Base-by-base conservation (phyloP, 495 filamentous ascomycete species). In the Talaromyces nanjingensis region DNA sequence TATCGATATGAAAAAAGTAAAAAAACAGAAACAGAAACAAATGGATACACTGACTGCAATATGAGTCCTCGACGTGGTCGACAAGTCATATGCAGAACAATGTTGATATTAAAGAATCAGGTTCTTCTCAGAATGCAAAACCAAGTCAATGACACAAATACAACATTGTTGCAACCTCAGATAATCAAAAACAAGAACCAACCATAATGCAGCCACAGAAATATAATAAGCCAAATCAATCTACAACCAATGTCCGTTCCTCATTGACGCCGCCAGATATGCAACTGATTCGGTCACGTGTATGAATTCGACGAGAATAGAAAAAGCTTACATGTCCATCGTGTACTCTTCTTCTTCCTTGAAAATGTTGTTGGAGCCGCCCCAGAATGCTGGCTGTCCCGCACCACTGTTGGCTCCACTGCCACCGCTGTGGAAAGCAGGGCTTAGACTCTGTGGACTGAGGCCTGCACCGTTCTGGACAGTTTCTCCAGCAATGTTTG, bases 321-420 rank as follows among this genome's bases (percentile, higher is more conserved):
- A 45, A 29, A 52, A 47, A 62, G 39, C 56, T 37, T 29, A 52
- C 74, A 89, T 84, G 66, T 96, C 91, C 91, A 94, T 94, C 60
- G 82, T 82, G 65, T 89, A 92, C 70, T 93, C 91, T 66, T 96
- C 92, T 72, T 96, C 92, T 70, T 96, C 92, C 73, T 96, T 97
- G 77, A 96, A 92, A 70, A 83, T 86, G 60, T 79, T 75, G 37
- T 87, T 84, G 59, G 89, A 85, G 62, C 84, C 86, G 58, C 81
- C 85, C 85, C 92, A 91, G 74, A 87, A 93, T 63, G 91, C 86
- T 5, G 75, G 69, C 73, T 87, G 71, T 63, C 71, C 68, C 72
- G 78, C 58, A 72, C 79, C 69, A 57, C 84, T 85, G 64, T 79
- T 81, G 64, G 77, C 77, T 67, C 83, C 78, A 59, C 78, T 83